Evolutionary conservation across 2,329 filamentous ascomycete species (phyloP), one percentile per base, ranked within the genome.

Genomic region (Colletotrichum sp.): DNA sequence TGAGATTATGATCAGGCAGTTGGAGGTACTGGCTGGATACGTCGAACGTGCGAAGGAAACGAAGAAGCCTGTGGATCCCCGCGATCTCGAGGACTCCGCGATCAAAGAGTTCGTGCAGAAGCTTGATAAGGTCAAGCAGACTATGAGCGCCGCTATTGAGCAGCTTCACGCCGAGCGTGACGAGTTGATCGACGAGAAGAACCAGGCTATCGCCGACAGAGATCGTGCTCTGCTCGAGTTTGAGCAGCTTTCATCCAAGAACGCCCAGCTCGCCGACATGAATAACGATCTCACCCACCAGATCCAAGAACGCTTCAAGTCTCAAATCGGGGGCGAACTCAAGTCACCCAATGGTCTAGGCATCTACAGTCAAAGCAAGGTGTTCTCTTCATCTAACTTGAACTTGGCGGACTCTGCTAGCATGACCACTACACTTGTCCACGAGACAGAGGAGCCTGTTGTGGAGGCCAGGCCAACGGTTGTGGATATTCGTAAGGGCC

Each of bases 141-240:
- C 84, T 52, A 92, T 93, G 90, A 86, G 90, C 28, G 85, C 87
- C 5, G 83, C 87, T 18, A 90, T 94, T 48, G 92, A 93, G 82
- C 87, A 90, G 78, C 87, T 93, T 30, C 90, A 92, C 76, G 87
- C 90, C 48, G 95, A 96, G 84, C 93, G 95, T 76, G 95, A 97
- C 81, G 92, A 95, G 78, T 86, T 98, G 15, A 87, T 96, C 1
- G 95, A 98, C 72, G 96, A 99, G 83, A 95, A 96, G 82, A 93
- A 93, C 74, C 94, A 93, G 80, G 91, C 98, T 28, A 92, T 94
- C 52, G 93, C 94, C 68, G 94, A 97, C 87, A 95, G 98, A 80
- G 96, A 99, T 84, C 95, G 97, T 82, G 96, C 95, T 16, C 93
- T 98, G 80, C 92, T 98, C 81, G 97, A 99, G 82, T 99, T 98